Evolutionary conservation across 306 rosid genomes (phyloP).

Genomic region (Dalbergia oliveri): DNA sequence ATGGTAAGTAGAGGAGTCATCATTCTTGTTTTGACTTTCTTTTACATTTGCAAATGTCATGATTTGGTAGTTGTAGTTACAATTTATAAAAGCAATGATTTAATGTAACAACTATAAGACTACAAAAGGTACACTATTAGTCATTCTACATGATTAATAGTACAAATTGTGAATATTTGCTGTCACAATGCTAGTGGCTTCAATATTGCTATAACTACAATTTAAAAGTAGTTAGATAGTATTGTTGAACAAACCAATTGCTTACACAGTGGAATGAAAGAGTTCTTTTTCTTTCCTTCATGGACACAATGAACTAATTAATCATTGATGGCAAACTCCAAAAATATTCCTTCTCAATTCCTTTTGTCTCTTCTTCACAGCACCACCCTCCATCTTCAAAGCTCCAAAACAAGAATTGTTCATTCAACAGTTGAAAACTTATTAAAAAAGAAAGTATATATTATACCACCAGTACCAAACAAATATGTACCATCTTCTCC

Average conservation of each 20-base stretch:
- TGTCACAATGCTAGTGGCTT: neutral
- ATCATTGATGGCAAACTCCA: constrained; percentile 60
- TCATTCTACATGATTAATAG: neutral
- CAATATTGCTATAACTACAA: neutral
- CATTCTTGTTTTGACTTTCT: constrained; percentile 2
- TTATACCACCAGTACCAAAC: constrained; percentile 50
- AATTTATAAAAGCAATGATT: neutral
- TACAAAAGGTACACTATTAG: constrained; percentile 23
- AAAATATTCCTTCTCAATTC: constrained; percentile 66
- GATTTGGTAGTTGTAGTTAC: neutral
- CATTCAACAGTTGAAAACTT: constrained; percentile 44
- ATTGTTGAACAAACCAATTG: constrained; percentile 22
- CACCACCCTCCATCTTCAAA: constrained; percentile 46
- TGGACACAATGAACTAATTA: constrained; percentile 48
- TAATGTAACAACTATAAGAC: neutral
- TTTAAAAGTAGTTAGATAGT: constrained; percentile 22
- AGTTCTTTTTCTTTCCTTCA: constrained; percentile 40
- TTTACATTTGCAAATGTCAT: neutral
- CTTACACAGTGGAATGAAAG: neutral
- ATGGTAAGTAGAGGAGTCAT: neutral
- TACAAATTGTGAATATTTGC: neutral
- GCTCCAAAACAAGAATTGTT: constrained; percentile 40
- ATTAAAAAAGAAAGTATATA: constrained; percentile 1
- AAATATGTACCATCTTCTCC: constrained; percentile 48
- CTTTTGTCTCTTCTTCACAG: constrained; percentile 65